Base-by-base conservation (phyloP, 2,329 filamentous ascomycete genomes). In the Gaeumannomyces sp. region DNA sequence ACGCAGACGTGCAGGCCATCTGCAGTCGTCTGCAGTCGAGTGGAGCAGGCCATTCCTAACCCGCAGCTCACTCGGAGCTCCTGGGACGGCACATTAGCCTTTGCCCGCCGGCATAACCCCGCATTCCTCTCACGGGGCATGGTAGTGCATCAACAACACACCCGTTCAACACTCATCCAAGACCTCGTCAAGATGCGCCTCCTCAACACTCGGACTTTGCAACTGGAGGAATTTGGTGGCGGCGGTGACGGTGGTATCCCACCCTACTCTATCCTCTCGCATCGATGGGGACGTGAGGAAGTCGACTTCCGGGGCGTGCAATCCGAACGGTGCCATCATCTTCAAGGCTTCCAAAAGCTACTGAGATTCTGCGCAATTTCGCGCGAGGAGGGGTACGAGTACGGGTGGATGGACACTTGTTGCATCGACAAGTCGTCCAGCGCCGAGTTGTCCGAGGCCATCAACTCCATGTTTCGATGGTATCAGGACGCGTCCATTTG, bases 251-350 rank as follows among this genome's bases (percentile, higher is more conserved):
- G 53, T 27, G 60, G 68, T 8, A 65, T 68, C 25, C 73, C 72
- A 11, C 57, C 70, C 1, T 76, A 75, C 65, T 73, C 71, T 2
- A 75, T 75, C 10, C 67, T 76, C 8, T 75, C 73, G 3, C 74
- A 76, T 62, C 71, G 67, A 13, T 75, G 74, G 74, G 68, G 67
- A 13, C 62, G 68, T 1, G 73, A 69, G 2, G 74, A 76, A 66
- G 31, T 27, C 33, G 50, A 29, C 29, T 64, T 67, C 22, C 61
- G 65, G 19, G 29, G n/a, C 28, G 65, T 65, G n/a, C 29, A 61
- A 7, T 73, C 70, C 14, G 33, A 60, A 1, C 6, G 4, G 8
- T 28, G 45, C 28, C 10, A 11, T 5, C 19, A 16, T 1, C 25
- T 22, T 35, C 53, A 53, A 25, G 64, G 67, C 31, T 64, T 38